Base-by-base conservation (phyloP, 2,329 filamentous ascomycete genomes). In the Gaeumannomyces sp. region DNA sequence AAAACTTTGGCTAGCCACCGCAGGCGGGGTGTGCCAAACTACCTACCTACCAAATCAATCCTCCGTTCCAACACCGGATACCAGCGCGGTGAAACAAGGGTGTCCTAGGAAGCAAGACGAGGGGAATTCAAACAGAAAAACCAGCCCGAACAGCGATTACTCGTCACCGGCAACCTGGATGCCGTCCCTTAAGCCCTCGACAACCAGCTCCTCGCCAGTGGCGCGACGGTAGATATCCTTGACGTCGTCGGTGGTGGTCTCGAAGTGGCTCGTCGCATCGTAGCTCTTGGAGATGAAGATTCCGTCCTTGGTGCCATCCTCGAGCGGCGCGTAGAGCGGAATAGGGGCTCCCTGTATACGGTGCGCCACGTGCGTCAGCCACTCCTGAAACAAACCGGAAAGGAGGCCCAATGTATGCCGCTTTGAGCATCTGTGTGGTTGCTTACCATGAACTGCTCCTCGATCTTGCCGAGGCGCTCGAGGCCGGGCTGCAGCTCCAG, bases 251-350 rank as follows among this genome's bases (percentile, higher is more conserved):
- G 84, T 85, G 60, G 81, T 85, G 50, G 92, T 97, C 86, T 99
- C 95, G 74, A 99, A 99, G 83, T 99, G 95, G 77, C 91, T 96
- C 69, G 91, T 96, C 64, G 96, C 92, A 74, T 99, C 96, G 79
- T 99, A 99, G 82, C 92, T 97, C 88, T 96, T 97, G 73, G 93
- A 97, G 76, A 99, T 93, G 82, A 93, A 99, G 77, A 99, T 89
- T 78, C 93, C 93, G 82, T 97, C 93, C 71, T 88, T 90, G 71
- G 81, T 83, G 68, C 95, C 95, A 73, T 89, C 86, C 73, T 92
- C 90, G 61, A 94, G 77, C 28, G 95, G 96, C 79, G 96, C 93
- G 78, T 97, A 98, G 67, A 99, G 85, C 64, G 95, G 93, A 70
- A 97, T 97, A 25, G 95, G 92, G 35, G 92, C 81, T 31, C 92